phyloP scores from a whole-genome alignment of 2,329 filamentous ascomycete species.

The Macrophomina pseudophaseolina region DNA sequence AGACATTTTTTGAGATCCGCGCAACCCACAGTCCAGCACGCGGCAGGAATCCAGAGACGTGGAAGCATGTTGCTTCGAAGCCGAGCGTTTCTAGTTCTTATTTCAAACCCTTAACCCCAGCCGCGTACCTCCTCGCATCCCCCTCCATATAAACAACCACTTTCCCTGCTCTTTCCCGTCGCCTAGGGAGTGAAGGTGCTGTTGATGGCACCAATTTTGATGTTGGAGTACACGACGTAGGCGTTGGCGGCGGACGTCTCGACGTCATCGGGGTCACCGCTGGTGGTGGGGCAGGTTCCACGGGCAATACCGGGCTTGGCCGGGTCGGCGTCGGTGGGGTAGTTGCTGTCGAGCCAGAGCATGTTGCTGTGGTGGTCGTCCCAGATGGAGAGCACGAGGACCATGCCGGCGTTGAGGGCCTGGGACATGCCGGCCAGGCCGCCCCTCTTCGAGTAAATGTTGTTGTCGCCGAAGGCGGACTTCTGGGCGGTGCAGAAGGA shows the following conservation, averaged over 20 bases:
- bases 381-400: conserved; percentile 62
- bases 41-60: too few relatives aligned
- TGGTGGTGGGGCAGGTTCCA: conserved; percentile 30
- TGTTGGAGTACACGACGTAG: conserved; percentile 35
- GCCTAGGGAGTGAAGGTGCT: conserved; percentile 29
- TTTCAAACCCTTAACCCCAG: not conserved
- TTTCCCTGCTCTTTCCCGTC: not conserved
- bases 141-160: too few relatives aligned
- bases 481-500: conserved; percentile 62
- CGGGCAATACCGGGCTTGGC: conserved; percentile 29
- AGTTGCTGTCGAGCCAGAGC: conserved; percentile 72
- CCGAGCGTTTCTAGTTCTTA: too few relatives aligned
- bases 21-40: not conserved
- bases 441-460: conserved; percentile 59
- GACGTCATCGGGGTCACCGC: conserved; percentile 32
- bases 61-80: too few relatives aligned
- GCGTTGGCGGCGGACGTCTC: conserved; percentile 29
- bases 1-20: not conserved
- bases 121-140: not conserved
- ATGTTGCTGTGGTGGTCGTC: conserved; percentile 69
- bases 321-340: conserved; percentile 49
- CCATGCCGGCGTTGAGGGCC: conserved; percentile 29
- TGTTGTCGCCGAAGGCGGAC: conserved; percentile 57
- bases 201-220: conserved; percentile 35
- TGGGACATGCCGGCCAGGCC: conserved; percentile 33